Conservation (phyloP, 352 stramenopile species). For the Globisporangium solare region DNA sequence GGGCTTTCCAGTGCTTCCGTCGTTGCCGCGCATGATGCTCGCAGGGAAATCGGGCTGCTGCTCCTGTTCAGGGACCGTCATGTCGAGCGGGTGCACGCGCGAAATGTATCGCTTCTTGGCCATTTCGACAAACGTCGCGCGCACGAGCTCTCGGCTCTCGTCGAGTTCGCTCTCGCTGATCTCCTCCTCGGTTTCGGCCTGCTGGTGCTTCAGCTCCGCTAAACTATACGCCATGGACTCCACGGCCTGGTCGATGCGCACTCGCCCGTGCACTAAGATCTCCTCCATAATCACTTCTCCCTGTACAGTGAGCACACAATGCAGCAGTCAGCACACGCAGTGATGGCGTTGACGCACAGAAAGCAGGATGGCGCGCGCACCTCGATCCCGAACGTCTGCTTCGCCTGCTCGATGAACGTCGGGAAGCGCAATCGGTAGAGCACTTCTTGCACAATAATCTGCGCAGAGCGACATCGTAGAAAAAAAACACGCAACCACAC, state of each 20-base stretch:
- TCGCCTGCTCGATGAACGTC: conserved; percentile 78
- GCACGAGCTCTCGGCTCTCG: conserved; percentile 50
- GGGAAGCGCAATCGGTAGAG: conserved; percentile 83
- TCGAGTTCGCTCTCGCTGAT: conserved; percentile 74
- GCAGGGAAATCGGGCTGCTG: conserved; percentile 53
- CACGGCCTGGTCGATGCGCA: conserved; percentile 83
- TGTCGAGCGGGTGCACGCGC: conserved; percentile 77
- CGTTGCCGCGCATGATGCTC: conserved; percentile 56
- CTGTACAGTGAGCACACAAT: conserved; percentile 5
- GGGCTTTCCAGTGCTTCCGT: conserved; percentile 16
- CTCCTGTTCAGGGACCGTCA: conserved; percentile 61
- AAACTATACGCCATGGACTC: conserved; percentile 81
- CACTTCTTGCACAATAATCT: conserved; percentile 80
- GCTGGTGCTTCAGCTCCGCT: conserved; percentile 48
- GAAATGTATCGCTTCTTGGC: conserved; percentile 87
- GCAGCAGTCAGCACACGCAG: background rate
- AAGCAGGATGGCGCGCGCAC: conserved; percentile 7
- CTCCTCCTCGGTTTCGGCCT: conserved; percentile 37
- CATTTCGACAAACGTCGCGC: conserved; percentile 81
- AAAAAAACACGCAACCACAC: background rate
- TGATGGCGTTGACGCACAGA: background rate
- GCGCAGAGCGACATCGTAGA: conserved; percentile 1
- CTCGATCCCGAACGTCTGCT: conserved; percentile 68
- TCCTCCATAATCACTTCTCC: conserved; percentile 88
- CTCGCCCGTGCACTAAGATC: conserved; percentile 74